phyloP scores from a whole-genome alignment of 1,284 basidiomycete genomes.

The Irpex sp. region DNA sequence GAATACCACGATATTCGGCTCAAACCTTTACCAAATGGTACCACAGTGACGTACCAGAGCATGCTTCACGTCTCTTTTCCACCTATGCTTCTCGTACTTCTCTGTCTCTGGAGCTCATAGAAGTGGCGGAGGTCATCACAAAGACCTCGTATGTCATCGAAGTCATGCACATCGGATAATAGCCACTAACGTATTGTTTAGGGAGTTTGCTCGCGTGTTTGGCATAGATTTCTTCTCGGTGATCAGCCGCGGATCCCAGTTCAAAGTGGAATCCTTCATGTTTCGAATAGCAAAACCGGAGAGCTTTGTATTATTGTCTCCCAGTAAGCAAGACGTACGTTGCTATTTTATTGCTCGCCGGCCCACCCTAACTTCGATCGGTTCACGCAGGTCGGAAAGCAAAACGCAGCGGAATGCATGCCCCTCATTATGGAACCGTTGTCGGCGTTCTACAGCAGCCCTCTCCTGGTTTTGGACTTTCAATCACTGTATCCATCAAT shows the following conservation, averaged over 20 bases:
- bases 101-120: conserved; percentile 75
- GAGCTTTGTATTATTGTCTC: conserved; percentile 84
- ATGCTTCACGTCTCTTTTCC: conserved; percentile 52
- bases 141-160: conserved; percentile 74
- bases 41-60: conserved; percentile 52
- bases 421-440: conserved; percentile 94
- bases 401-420: conserved; percentile 95
- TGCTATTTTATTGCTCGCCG: not conserved
- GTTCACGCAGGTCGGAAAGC: conserved; percentile 75
- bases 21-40: conserved; percentile 75
- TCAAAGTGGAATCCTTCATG: conserved; percentile 98
- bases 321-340: conserved; percentile 78
- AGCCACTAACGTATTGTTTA: conserved; percentile 26
- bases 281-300: conserved; percentile 98
- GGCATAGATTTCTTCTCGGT: conserved; percentile 98
- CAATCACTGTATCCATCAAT: conserved; percentile 95
- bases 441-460: conserved; percentile 90
- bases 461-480: conserved; percentile 92
- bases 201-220: conserved; percentile 95
- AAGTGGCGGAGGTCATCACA: conserved; percentile 77
- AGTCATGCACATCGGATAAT: not conserved
- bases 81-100: conserved; percentile 64
- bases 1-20: conserved; percentile 75
- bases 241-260: conserved; percentile 92
- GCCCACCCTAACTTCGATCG: not conserved